These are phyloP conservation scores for Antarctomyces pellizariae DNA, from an alignment of 495 filamentous ascomycete species.

Conservation along the genomic window DNA sequence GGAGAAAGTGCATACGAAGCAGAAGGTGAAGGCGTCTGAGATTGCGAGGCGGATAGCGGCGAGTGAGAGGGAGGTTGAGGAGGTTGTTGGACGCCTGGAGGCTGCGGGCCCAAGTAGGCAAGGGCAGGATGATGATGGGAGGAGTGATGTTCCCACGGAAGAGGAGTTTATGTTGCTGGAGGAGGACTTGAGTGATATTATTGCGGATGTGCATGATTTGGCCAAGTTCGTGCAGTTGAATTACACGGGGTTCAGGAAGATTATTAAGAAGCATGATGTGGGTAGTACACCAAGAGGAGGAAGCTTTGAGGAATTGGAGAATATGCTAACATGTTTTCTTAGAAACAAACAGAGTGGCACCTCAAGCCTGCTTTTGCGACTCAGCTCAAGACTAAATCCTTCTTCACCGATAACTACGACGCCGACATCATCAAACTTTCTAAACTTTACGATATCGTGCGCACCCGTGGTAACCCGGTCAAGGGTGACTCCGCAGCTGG, in stretches of 20 bases:
- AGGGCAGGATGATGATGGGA: constrained; percentile 21
- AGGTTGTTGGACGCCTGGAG: constrained; percentile 56
- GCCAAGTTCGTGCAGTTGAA: constrained; percentile 98
- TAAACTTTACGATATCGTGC: constrained; percentile 80
- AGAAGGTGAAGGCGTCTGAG: constrained; percentile 84
- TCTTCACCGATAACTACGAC: constrained; percentile 98
- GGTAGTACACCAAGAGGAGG: too few relatives aligned
- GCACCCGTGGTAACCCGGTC: constrained; percentile 77
- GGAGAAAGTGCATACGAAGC: constrained; percentile 91
- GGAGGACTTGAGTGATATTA: constrained; percentile 89
- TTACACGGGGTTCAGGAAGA: constrained; percentile 98
- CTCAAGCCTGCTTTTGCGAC: constrained; percentile 85
- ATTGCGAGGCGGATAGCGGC: constrained; percentile 72
- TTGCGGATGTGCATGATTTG: constrained; percentile 94
- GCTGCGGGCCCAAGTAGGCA: constrained; percentile 18
- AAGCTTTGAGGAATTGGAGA: background rate
- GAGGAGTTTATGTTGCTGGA: constrained; percentile 89
- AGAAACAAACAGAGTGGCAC: constrained; percentile 92
- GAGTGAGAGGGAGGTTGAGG: constrained; percentile 69
- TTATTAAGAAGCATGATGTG: constrained; percentile 99
- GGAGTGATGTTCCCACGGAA: too few relatives aligned
- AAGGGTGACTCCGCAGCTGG: constrained; percentile 82
- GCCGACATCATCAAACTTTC: constrained; percentile 88
- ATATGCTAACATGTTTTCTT: constrained; percentile 14
- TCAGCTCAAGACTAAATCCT: constrained; percentile 80